Evolutionary conservation across 352 stramenopile species (phyloP).

Genomic region (Pythium coloratum): DNA sequence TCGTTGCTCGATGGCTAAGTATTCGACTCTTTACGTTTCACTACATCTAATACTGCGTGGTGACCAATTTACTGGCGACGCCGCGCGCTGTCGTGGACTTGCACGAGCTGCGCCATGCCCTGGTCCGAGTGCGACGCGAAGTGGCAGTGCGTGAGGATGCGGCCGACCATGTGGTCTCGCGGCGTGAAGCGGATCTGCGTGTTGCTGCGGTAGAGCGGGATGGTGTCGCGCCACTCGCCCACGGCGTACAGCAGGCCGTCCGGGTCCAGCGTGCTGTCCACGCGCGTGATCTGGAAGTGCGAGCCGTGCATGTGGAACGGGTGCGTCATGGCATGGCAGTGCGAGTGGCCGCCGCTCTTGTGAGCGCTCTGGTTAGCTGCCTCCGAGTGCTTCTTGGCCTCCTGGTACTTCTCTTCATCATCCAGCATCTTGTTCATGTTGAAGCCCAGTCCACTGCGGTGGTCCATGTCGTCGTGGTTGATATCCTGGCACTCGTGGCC

Average conservation of each 20-base stretch:
- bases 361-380: slow-evolving; percentile 1
- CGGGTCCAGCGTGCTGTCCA: slow-evolving; percentile 44
- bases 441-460: slow-evolving; percentile 32
- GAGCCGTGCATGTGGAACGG: slow-evolving; percentile 81
- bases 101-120: slow-evolving; percentile 78
- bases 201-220: slow-evolving; percentile 65
- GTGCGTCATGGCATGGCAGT: slow-evolving; percentile 74
- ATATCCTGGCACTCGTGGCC: slow-evolving; percentile 37
- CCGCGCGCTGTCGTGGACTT: slow-evolving; percentile 27
- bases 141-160: slow-evolving; percentile 74
- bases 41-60: too few relatives aligned
- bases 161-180: slow-evolving; percentile 61
- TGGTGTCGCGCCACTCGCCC: slow-evolving; percentile 77
- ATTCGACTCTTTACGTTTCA: too few relatives aligned
- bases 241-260: slow-evolving; percentile 56
- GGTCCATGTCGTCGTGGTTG: slow-evolving; percentile 28
- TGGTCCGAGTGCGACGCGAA: slow-evolving; percentile 67
- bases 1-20: too few relatives aligned
- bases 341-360: slow-evolving; percentile 17
- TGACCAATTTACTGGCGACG: slow-evolving; percentile 7
- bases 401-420: slow-evolving; percentile 20
- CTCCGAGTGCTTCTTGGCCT: slow-evolving; percentile 15
- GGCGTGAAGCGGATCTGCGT: slow-evolving; percentile 72
- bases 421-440: slow-evolving; percentile 30
- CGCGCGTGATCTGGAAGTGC: slow-evolving; percentile 66